Percentiles rank a stretch among this genome's conserved stretches.
These are phyloP conservation scores for Fusarium sp. DNA, from an alignment of 2,329 filamentous ascomycete species.

Conservation along the genomic window DNA sequence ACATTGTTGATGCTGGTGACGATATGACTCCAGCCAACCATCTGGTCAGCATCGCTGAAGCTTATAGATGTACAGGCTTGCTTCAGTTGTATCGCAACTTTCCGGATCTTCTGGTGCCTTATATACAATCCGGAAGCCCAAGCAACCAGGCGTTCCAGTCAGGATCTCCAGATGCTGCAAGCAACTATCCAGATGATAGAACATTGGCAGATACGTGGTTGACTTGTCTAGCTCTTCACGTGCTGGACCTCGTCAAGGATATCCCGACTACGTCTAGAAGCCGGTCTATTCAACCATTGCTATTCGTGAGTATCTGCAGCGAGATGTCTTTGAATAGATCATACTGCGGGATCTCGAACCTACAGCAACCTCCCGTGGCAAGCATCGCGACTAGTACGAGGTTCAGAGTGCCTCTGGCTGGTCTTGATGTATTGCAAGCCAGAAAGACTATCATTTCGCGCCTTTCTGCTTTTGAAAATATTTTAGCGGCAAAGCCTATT, in stretches of 20 bases:
- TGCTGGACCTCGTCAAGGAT: constrained; percentile 52
- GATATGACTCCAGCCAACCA: constrained; percentile 39
- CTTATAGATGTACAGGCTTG: constrained; percentile 41
- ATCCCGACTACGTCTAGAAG: constrained; percentile 56
- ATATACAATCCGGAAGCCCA: constrained; percentile 16
- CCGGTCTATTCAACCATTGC: constrained; percentile 54
- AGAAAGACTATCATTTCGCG: constrained; percentile 26
- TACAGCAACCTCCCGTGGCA: constrained; percentile 12
- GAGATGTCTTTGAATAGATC: constrained; percentile 52
- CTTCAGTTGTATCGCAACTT: constrained; percentile 47
- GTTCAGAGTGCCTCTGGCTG: constrained; percentile 6
- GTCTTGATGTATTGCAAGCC: constrained; percentile 25
- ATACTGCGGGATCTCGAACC: neutral
- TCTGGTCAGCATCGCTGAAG: constrained; percentile 40
- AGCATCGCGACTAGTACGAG: constrained; percentile 30
- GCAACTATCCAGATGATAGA: neutral
- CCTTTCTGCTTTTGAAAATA: constrained; percentile 32
- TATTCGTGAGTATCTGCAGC: constrained; percentile 54
- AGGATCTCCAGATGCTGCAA: neutral
- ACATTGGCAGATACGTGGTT: constrained; percentile 49
- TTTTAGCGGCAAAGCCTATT: constrained; percentile 39
- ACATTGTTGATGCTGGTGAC: constrained; percentile 39
- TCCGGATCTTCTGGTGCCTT: constrained; percentile 50
- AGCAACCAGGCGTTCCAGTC: neutral
- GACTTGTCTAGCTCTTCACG: constrained; percentile 55